phyloP scores from a whole-genome alignment of 371 early-diverging fungal genomes.

The Rhizomucor pusillus region DNA sequence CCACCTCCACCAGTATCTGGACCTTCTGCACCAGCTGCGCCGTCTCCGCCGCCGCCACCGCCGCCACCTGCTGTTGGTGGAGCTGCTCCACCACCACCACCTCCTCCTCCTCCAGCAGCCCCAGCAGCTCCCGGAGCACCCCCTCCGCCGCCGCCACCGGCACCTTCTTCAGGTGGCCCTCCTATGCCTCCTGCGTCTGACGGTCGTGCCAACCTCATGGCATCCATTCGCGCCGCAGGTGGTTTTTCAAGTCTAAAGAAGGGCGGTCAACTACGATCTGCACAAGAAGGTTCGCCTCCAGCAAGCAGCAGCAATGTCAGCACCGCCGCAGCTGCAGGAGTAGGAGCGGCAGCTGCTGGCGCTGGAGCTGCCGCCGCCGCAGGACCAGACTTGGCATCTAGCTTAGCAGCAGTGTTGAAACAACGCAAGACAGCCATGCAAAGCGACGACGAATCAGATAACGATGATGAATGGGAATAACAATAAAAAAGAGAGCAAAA shows the following conservation, averaged over 20 bases:
- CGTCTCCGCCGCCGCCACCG: slow-evolving; percentile 7
- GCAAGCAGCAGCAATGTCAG: not conserved
- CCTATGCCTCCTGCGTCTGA: slow-evolving; percentile 15
- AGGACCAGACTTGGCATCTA: slow-evolving; percentile 37
- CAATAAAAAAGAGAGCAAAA: too few species aligned
- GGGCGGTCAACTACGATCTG: slow-evolving; percentile 18
- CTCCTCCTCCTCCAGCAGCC: slow-evolving; percentile 17
- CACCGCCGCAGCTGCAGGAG: slow-evolving; percentile 12
- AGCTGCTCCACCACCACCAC: slow-evolving; percentile 23
- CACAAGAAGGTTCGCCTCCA: slow-evolving; percentile 1
- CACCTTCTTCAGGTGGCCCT: not conserved
- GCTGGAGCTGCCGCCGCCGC: slow-evolving; percentile 23
- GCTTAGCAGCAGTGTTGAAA: slow-evolving; percentile 38
- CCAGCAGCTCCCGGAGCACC: slow-evolving; percentile 17
- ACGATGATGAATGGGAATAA: slow-evolving; percentile 22
- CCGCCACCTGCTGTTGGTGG: slow-evolving; percentile 5
- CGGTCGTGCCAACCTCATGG: slow-evolving; percentile 32
- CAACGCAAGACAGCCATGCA: slow-evolving; percentile 45
- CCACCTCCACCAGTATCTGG: slow-evolving; percentile 10
- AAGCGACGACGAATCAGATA: slow-evolving; percentile 40
- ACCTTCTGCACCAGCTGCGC: slow-evolving; percentile 16
- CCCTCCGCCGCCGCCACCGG: slow-evolving; percentile 14
- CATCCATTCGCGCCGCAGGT: slow-evolving; percentile 44
- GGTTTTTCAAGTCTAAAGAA: slow-evolving; percentile 39
- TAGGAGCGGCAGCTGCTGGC: slow-evolving; percentile 12